Conservation (phyloP, 352 stramenopile species). For the Plasmopara muralis region DNA sequence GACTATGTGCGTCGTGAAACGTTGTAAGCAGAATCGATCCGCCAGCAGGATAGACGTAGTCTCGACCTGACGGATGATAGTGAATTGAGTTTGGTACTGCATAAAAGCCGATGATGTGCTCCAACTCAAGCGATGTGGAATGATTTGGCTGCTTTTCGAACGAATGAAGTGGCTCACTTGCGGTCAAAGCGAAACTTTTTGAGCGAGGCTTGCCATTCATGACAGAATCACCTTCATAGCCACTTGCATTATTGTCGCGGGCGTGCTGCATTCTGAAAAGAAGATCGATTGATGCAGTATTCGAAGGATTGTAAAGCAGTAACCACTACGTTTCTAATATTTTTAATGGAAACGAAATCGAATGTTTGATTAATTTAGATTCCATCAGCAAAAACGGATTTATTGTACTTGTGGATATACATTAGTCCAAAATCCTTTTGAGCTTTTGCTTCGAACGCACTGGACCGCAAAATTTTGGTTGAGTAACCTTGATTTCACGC, state of each 20-base stretch:
- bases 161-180: constrained; percentile 2
- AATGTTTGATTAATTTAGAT: too few relatives aligned
- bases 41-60: constrained; percentile 87
- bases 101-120: constrained; percentile 91
- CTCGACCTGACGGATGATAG: constrained; percentile 69
- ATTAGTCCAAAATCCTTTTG: too few relatives aligned
- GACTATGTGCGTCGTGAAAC: constrained; percentile 72
- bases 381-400: too few relatives aligned
- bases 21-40: constrained; percentile 76
- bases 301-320: background rate
- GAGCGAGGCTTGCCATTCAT: constrained; percentile 10
- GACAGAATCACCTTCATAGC: constrained; percentile 12
- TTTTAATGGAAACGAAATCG: too few relatives aligned
- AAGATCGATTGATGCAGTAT: background rate
- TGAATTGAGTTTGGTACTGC: constrained; percentile 75
- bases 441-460: too few relatives aligned
- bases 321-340: background rate
- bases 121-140: constrained; percentile 64
- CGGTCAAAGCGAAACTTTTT: constrained; percentile 5
- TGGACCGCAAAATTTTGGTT: too few relatives aligned
- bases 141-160: constrained; percentile 12
- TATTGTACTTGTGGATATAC: too few relatives aligned
- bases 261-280: constrained; percentile 25
- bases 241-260: constrained; percentile 14
- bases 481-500: too few relatives aligned